phyloP scores from a whole-genome alignment of 1,139 yeast genomes.

The Suhomyces yuchorum region DNA sequence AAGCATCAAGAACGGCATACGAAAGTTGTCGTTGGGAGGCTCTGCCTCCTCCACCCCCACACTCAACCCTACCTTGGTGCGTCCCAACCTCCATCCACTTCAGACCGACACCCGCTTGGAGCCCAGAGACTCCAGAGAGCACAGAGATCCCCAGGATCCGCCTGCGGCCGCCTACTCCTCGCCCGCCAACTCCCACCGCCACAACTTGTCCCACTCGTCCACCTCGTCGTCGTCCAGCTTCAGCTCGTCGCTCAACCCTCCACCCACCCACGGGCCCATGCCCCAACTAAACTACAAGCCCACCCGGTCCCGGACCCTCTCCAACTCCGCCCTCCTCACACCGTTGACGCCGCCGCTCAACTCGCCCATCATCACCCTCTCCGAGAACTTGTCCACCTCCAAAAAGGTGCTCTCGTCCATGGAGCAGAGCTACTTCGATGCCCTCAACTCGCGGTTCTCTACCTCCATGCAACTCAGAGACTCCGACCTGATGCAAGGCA shows the following conservation, averaged over 20 bases:
- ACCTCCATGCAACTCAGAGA: constrained; percentile 7
- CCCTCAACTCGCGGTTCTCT: constrained; percentile 18
- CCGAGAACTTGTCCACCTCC: constrained; percentile 36
- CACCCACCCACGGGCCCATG: constrained; percentile 5
- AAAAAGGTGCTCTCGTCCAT: constrained; percentile 35
- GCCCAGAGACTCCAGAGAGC: background rate
- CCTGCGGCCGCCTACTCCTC: background rate
- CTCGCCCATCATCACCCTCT: constrained; percentile 45
- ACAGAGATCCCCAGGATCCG: too few species aligned
- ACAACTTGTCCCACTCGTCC: constrained; percentile 18
- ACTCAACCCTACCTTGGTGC: constrained; percentile 10
- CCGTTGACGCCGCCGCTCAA: constrained; percentile 40
- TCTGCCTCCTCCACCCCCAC: constrained; percentile 9
- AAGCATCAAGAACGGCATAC: constrained; percentile 40
- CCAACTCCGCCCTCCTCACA: constrained; percentile 18
- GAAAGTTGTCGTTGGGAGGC: constrained; percentile 33
- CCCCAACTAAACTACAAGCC: constrained; percentile 10
- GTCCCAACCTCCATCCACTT: constrained; percentile 27
- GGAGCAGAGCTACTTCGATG: constrained; percentile 43
- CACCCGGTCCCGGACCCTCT: constrained; percentile 16
- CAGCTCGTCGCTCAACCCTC: constrained; percentile 10
- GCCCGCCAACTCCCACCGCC: constrained; percentile 13
- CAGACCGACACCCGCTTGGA: constrained; percentile 23
- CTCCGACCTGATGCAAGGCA: background rate
- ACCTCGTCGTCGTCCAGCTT: constrained; percentile 16